Percentiles rank a stretch among this genome's conserved stretches.
Evolutionary conservation across 306 rosid species (phyloP).

Genomic region (Quercus engelmannii): DNA sequence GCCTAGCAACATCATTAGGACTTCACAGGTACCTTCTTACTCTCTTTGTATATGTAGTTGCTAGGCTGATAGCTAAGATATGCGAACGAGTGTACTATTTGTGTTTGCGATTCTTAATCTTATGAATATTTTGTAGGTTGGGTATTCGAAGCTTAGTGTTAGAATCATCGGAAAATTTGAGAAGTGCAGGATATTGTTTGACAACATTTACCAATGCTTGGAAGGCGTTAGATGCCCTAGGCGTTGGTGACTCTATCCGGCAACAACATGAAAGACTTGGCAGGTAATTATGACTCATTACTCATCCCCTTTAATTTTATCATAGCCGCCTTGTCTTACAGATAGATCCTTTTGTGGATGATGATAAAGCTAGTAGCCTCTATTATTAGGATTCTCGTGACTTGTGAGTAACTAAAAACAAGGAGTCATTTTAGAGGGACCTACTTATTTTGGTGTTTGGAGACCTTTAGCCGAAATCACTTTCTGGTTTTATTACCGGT

Average conservation of each 20-base stretch:
- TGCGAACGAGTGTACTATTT: background rate
- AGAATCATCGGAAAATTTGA: conserved; percentile 56
- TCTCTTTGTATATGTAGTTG: too few relatives aligned
- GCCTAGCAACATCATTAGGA: too few relatives aligned
- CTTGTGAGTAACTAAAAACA: too few relatives aligned
- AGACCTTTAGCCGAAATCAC: too few relatives aligned
- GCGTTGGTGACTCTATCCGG: conserved; percentile 51
- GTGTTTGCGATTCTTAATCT: too few relatives aligned
- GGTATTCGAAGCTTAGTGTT: conserved; percentile 64
- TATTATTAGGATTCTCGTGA: too few relatives aligned
- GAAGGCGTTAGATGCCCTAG: conserved; percentile 76
- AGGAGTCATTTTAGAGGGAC: too few relatives aligned
- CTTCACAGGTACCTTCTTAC: too few relatives aligned
- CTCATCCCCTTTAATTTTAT: background rate
- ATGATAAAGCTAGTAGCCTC: background rate
- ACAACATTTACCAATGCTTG: conserved; percentile 61
- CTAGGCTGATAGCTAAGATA: too few relatives aligned
- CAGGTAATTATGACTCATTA: conserved; percentile 28
- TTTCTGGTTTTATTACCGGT: too few relatives aligned
- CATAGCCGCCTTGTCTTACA: background rate
- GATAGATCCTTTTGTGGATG: background rate
- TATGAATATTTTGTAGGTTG: conserved; percentile 24
- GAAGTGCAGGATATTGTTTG: conserved; percentile 61
- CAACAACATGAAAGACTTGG: conserved; percentile 32
- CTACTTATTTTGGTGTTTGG: too few relatives aligned